Evolutionary conservation across 345 rosid species (phyloP).

Genomic region (Barbarea vulgaris): DNA sequence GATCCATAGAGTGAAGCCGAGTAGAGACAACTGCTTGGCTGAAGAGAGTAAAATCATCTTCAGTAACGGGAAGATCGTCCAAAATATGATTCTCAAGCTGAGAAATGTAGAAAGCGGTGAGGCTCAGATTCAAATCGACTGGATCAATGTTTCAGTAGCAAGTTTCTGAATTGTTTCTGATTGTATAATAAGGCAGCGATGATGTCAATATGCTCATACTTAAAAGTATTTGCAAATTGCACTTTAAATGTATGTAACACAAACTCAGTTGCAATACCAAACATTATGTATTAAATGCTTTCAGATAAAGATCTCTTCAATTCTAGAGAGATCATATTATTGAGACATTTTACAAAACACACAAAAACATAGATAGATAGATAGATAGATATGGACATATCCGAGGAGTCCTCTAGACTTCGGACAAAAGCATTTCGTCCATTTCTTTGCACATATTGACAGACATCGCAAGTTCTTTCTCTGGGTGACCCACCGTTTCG

Average conservation of each 20-base stretch:
- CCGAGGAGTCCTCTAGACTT: not conserved
- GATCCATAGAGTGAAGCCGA: conserved; percentile 49
- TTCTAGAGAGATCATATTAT: conserved; percentile 13
- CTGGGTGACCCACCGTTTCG: conserved; percentile 31
- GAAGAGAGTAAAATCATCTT: conserved; percentile 56
- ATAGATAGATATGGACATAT: conserved; percentile 5
- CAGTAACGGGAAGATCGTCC: conserved; percentile 51
- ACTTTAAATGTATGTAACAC: not conserved
- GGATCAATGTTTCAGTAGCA: conserved; percentile 49
- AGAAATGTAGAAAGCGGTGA: conserved; percentile 61
- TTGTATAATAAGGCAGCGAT: not conserved
- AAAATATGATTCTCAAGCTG: conserved; percentile 56
- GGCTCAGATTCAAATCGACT: conserved; percentile 63
- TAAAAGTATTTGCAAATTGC: not conserved
- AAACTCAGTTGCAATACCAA: not conserved
- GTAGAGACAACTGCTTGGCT: conserved; percentile 49
- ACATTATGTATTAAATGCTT: not conserved
- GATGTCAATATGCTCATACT: not conserved
- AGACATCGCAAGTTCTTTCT: not conserved
- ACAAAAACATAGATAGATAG: conserved; percentile 13
- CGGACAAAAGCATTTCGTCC: conserved; percentile 18
- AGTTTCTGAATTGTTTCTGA: not conserved
- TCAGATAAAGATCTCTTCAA: conserved; percentile 6
- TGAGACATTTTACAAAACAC: not conserved
- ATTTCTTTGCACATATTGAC: conserved; percentile 9